Base-by-base conservation (phyloP, 345 rosid genomes). In the Leavenworthia alabamica region DNA sequence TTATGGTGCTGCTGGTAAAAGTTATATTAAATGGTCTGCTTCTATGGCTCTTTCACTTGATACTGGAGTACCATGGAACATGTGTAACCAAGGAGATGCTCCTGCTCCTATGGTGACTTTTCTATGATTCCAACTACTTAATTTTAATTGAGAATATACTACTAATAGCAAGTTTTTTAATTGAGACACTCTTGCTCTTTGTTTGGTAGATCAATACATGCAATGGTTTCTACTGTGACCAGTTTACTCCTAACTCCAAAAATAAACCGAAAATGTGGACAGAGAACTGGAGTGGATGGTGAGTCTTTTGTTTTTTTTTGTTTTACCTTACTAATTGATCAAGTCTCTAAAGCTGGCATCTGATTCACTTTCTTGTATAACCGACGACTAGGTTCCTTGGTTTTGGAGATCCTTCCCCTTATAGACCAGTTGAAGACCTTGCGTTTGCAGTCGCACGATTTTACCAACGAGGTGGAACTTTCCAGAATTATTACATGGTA, bases 281-380 rank as follows among this genome's bases (percentile, higher is more conserved):
- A 0, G 99, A 93, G 80, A 86, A 93, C 54, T 93, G 97, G 97
- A 86, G 76, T 68, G 96, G 98, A 80, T 92, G 96, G 98, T 92
- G 74, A 54, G 78, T 15, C 44, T 53, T 47, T 52, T 63, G 43
- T 9, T 43, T 48, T 19, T 12, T 48, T 51, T 9, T 43, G 44
- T 19, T 12, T 48, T 51, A 4, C 45, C 9, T 31, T 49, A 64
- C 17, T 24, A 16, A 33, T 68, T 61, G 26, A 13, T 52, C 0
- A 16, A 17, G 3, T 62, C 19, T 27, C 36, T 17, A 8, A 7
- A 70, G 16, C 10, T 54, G 16, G 72, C 16, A 19, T 13, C 42
- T 75, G 49, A 20, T 26, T 16, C 29, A 62, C 49, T 48, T 56
- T 59, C 60, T 62, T 32, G 46, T 56, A 43, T 60, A 50, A 64